Evolutionary conservation across 2,329 filamentous ascomycete species (phyloP).

Genomic region (Fusarium guadeloupense): DNA sequence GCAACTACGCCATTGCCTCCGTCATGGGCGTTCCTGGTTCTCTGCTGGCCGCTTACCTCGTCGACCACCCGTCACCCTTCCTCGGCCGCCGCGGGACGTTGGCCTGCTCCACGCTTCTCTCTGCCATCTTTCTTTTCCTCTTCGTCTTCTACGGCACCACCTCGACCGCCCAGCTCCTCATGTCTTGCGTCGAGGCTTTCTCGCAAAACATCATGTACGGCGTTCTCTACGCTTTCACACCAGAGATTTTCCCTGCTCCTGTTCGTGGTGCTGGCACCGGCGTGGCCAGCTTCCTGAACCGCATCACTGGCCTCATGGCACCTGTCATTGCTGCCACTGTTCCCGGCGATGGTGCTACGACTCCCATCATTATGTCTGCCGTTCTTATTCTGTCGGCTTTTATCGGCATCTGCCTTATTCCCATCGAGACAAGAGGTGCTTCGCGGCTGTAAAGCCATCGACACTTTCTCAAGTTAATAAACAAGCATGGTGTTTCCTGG

Average conservation of each 20-base stretch:
- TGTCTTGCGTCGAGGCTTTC: conserved; percentile 75
- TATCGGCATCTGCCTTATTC: conserved; percentile 67
- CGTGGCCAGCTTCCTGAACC: conserved; percentile 76
- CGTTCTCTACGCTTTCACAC: conserved; percentile 79
- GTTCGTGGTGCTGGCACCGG: conserved; percentile 77
- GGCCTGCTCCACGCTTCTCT: conserved; percentile 72
- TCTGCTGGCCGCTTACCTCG: conserved; percentile 76
- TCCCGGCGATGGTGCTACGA: conserved; percentile 65
- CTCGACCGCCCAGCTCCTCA: conserved; percentile 67
- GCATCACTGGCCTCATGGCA: conserved; percentile 72
- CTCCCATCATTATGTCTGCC: conserved; percentile 67
- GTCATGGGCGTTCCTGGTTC: conserved; percentile 80
- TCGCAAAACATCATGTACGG: conserved; percentile 82
- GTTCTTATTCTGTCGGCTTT: conserved; percentile 67
- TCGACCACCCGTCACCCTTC: conserved; percentile 69
- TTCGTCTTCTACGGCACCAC: conserved; percentile 69
- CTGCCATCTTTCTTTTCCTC: conserved; percentile 74
- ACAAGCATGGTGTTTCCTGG: conserved; percentile 2
- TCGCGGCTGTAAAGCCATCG: conserved; percentile 58
- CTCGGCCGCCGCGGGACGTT: conserved; percentile 78
- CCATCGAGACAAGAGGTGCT: conserved; percentile 69
- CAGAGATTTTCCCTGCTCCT: conserved; percentile 78
- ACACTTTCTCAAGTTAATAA: conserved; percentile 1
- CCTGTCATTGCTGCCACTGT: conserved; percentile 72
- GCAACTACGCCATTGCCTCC: conserved; percentile 84